Evolutionary conservation across 768 basidiomycete genomes (phyloP), one percentile per base, ranked within the genome.

Genomic region (Mycena amicta): DNA sequence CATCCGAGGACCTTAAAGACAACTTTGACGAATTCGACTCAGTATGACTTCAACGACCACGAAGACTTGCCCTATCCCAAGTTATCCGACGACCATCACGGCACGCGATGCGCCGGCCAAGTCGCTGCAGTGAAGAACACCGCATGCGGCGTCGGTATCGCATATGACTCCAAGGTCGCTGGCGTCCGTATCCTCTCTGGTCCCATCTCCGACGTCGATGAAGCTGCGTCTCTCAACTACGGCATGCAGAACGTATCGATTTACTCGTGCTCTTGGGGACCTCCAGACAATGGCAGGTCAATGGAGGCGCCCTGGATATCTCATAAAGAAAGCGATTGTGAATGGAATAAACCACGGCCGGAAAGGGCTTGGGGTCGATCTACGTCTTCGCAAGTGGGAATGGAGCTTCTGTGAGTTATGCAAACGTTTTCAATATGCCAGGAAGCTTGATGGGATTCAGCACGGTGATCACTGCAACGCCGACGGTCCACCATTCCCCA

Each of bases 351-450:
- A 91, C 71, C 88, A 91, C 30, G 97, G 97, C 2, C 85, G 97
- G 45, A 81, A 75, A 26, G 94, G 95, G 23, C n/a, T 93, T 92
- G 68, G 97, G 97, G 1, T 93, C 91, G 29, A 80, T 99, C 60
- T 98, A 91, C 64, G 97, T 99, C 26, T 99, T 98, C 68, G 97
- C 97, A 3, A 95, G 93, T 53, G 97, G 97, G 0, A 99, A 99
- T 69, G 97, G 97, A 6, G 97, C 93, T 28, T 83, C 82, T 6
- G 43, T 45, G 43, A 23, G 43, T 45, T 5, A 37, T 18, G 8
- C 13, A 8, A 16, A 8, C 20, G 43, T 45, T n/a, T 23, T 45
- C 15, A 8, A 5, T 23, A 5, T 23, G 13, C 8, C 22, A 8
- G 13, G 22, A 23, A 13, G n/a, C n/a, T n/a, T 45, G 20, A 45